Conservation (phyloP, 202 grass and related monocot genomes). For the Brachypodium distachyon region DNA sequence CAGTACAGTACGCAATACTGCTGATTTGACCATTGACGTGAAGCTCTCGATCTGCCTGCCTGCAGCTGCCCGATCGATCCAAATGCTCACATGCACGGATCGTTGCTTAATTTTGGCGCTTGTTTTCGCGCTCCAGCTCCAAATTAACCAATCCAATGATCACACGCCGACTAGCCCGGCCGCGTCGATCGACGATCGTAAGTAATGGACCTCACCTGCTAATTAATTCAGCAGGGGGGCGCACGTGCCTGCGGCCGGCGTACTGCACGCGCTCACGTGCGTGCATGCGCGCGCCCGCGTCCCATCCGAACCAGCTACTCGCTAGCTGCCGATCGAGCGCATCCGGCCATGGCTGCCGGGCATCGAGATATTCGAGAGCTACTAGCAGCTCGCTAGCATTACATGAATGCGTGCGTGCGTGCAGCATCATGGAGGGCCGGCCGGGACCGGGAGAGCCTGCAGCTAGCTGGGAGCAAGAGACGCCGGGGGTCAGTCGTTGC, state of each 20-base stretch:
- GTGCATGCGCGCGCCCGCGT: conserved; percentile 11
- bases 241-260: conserved; percentile 1
- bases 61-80: neutral
- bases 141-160: neutral
- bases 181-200: neutral
- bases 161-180: neutral
- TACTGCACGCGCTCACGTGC: conserved; percentile 18
- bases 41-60: neutral
- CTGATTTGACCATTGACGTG: neutral
- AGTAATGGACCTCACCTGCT: neutral
- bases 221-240: neutral
- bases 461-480: neutral
- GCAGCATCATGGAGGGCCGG: conserved; percentile 19
- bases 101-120: neutral
- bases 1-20: conserved; percentile 5
- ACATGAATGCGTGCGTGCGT: neutral
- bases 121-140: neutral
- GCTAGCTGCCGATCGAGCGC: no score
- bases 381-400: neutral
- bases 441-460: neutral
- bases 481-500: neutral
- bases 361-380: conserved; percentile 38
- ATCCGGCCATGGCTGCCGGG: conserved; percentile 13
- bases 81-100: neutral
- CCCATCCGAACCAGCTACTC: neutral